These are phyloP conservation scores for Coemansia sp. DNA, from an alignment of 192 early-diverging fungal species.

Conservation along the genomic window DNA sequence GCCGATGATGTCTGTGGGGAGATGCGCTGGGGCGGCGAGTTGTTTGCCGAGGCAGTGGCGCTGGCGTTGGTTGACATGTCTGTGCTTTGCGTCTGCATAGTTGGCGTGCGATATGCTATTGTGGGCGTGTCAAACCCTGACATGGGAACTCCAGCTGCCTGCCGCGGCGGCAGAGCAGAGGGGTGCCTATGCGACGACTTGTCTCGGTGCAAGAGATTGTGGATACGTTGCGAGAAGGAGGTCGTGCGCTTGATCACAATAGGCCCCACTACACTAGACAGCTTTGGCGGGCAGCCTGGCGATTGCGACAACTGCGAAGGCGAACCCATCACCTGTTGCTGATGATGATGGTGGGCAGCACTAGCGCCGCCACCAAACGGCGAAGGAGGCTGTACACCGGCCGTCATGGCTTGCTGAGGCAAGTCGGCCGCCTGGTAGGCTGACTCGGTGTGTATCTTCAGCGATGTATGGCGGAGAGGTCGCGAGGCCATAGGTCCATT, in stretches of 20 bases:
- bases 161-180: slow-evolving; percentile 3
- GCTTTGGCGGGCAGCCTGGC: slow-evolving; percentile 11
- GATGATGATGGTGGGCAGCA: slow-evolving; percentile 12
- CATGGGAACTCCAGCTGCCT: slow-evolving; percentile 4
- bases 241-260: slow-evolving; percentile 53
- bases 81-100: slow-evolving; percentile 31
- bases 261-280: slow-evolving; percentile 14
- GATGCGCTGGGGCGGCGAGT: slow-evolving; percentile 28
- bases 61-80: slow-evolving; percentile 28
- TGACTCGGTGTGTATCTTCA: slow-evolving; percentile 37
- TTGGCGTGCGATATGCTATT: slow-evolving; percentile 49
- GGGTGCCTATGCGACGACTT: slow-evolving; percentile 28
- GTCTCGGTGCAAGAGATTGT: slow-evolving; percentile 51
- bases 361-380: slow-evolving; percentile 15
- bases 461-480: slow-evolving; percentile 26
- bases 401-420: slow-evolving; percentile 40
- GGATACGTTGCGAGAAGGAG: slow-evolving; percentile 50
- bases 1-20: slow-evolving; percentile 24
- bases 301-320: slow-evolving; percentile 6
- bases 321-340: slow-evolving; percentile 6
- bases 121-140: slow-evolving; percentile 35
- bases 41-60: slow-evolving; percentile 22
- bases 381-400: slow-evolving; percentile 26
- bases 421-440: slow-evolving; percentile 21
- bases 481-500: not conserved